Evolutionary conservation across 371 early-diverging fungal species (phyloP), one percentile per base, ranked within the genome.

Genomic region (Rhizopus stolonifer): DNA sequence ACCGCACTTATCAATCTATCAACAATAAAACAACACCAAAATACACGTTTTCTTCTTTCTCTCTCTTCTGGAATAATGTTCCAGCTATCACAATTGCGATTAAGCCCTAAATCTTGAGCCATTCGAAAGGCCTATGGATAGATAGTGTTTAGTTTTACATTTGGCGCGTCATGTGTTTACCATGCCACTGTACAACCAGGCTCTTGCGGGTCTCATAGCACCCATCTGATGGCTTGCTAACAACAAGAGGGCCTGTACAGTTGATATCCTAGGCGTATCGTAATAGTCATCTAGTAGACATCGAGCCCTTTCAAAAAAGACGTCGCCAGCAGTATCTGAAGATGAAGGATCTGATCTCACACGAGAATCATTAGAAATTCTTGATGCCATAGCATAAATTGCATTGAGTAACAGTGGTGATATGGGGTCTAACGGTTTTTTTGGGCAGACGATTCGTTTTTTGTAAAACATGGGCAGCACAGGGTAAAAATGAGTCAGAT

Each of bases 241-340:
- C 1, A 85, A 56, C 8, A 85, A 36, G 6, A 85, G 57, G 0
- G 83, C 81, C 32, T 85, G 85, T 11, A 85, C 73, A 0, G 85
- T 85, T 14, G 81, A 75, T 26, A 83, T 70, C 24, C 75, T 68
- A 2, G 83, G 80, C 1, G 69, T 61, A 54, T 85, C 85, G 50
- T 79, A 76, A 56, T 69, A 79, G 29, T 76, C 75, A 44, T 85
- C 85, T 22, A 85, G 52, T 4, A 81, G 46, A 22, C 58, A 54
- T 47, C 61, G 69, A 14, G 78, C 78, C 31, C 78, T 58, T 29
- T 80, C 77, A 56, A 72, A 76, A 56, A 67, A 80, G 15, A 71
- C 38, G 26, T 66, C 67, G 1, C 78, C 78, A 4, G 77, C 74
- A 0, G 72, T 74, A 29, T 68, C 69, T 13, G 70, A 52, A 4